phyloP scores from a whole-genome alignment of 306 rosid genomes.

The Fragaria ananassa region DNA sequence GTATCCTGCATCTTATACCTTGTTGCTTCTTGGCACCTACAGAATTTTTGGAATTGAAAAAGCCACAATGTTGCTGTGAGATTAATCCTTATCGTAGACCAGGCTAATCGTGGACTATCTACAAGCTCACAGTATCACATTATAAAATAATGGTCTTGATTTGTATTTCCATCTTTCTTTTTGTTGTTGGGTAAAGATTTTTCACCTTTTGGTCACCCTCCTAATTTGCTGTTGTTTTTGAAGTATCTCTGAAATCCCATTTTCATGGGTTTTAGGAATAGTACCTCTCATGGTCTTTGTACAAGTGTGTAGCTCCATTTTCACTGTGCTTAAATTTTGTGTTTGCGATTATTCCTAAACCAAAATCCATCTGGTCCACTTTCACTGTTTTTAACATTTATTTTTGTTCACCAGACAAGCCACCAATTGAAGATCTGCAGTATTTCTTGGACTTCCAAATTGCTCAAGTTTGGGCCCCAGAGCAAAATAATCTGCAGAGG shows the following conservation, averaged over 20 bases:
- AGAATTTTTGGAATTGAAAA: not conserved
- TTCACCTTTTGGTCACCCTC: not conserved
- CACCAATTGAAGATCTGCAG: conserved; percentile 92
- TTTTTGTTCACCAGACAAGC: conserved; percentile 61
- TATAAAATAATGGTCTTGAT: not conserved
- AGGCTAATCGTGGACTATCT: not conserved
- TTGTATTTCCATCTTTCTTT: not conserved
- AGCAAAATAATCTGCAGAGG: conserved; percentile 74
- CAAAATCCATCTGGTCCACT: not conserved
- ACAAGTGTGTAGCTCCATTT: not conserved
- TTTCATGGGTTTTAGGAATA: not conserved
- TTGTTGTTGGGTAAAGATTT: not conserved
- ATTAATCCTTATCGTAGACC: not conserved
- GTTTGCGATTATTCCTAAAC: not conserved
- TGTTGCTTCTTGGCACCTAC: not conserved
- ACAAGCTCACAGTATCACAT: not conserved
- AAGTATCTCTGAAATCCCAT: not conserved
- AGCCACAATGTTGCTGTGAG: not conserved
- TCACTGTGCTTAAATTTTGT: not conserved
- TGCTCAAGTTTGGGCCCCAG: conserved; percentile 87
- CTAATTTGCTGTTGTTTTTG: not conserved
- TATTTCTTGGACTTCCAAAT: conserved; percentile 98
- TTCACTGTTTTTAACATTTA: conserved; percentile 2
- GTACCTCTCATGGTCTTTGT: not conserved
- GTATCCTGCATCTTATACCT: not conserved